phyloP scores from a whole-genome alignment of 2,329 filamentous ascomycete genomes.

The Nigrospora sphaerica region DNA sequence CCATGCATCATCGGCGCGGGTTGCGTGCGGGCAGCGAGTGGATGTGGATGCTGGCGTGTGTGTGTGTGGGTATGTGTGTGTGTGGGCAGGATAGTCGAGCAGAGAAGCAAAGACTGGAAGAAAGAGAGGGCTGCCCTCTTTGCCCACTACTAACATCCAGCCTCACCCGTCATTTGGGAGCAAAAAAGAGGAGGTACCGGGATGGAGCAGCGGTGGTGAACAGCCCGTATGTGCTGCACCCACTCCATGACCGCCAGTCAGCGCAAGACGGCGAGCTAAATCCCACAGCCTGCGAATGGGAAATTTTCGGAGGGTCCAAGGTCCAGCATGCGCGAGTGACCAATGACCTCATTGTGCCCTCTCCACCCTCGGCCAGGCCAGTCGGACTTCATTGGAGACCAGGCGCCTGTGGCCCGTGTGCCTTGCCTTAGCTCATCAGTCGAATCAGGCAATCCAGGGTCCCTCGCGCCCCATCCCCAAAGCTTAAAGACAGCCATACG shows the following conservation, averaged over 20 bases:
- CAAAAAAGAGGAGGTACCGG: not conserved
- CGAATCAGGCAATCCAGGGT: constrained; percentile 2
- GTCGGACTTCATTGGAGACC: no score
- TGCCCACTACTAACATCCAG: no score
- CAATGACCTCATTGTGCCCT: constrained; percentile 1
- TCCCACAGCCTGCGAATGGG: no score
- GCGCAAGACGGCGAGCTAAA: no score
- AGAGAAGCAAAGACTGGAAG: not conserved
- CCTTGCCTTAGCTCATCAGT: constrained; percentile 2
- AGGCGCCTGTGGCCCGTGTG: not conserved
- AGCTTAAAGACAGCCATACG: not conserved
- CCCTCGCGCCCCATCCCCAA: not conserved
- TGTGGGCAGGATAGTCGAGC: not conserved
- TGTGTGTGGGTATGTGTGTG: not conserved
- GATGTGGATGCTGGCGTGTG: no score
- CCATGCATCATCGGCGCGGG: not conserved
- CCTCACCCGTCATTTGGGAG: no score
- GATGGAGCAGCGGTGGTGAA: not conserved
- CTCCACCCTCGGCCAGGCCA: not conserved
- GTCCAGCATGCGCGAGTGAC: not conserved
- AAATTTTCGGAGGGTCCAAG: no score
- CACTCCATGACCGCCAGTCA: no score
- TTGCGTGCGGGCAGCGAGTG: not conserved
- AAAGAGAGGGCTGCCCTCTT: not conserved
- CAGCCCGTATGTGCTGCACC: no score